phyloP scores from a whole-genome alignment of 768 basidiomycete genomes.

The Mycena venus region DNA sequence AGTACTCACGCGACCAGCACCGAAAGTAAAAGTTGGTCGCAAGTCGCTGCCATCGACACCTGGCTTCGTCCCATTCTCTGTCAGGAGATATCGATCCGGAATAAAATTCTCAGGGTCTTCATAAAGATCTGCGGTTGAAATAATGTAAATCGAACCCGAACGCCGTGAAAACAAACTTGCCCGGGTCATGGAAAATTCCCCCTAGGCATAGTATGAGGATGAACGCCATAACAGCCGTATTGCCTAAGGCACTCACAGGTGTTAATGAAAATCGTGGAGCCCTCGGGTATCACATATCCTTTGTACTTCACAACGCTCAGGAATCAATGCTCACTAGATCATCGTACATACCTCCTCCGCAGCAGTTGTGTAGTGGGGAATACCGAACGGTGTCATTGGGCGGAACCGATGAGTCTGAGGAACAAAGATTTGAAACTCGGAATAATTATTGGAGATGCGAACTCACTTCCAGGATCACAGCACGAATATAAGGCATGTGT shows the following conservation, averaged over 20 bases:
- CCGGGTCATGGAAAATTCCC: constrained; percentile 29
- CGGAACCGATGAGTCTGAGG: constrained; percentile 25
- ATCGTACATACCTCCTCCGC: constrained; percentile 1
- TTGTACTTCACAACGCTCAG: constrained; percentile 6
- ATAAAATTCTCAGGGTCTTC: constrained; percentile 27
- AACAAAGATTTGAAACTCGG: not conserved
- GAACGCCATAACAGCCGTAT: too few relatives aligned
- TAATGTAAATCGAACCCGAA: not conserved
- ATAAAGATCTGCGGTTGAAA: not conserved
- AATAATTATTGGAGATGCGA: not conserved
- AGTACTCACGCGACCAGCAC: constrained; percentile 20
- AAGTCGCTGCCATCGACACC: constrained; percentile 22
- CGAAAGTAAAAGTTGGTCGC: constrained; percentile 9
- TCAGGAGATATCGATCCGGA: constrained; percentile 22
- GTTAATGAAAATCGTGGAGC: constrained; percentile 25
- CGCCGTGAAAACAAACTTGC: not conserved
- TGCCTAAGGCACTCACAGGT: constrained; percentile 31
- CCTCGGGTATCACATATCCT: constrained; percentile 24
- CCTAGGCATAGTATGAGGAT: not conserved
- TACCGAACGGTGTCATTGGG: not conserved
- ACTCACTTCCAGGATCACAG: constrained; percentile 37
- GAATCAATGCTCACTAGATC: not conserved
- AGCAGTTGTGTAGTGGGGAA: constrained; percentile 10
- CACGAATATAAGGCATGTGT: constrained; percentile 41
- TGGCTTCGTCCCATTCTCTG: constrained; percentile 18